Evolutionary conservation across 2,329 filamentous ascomycete genomes (phyloP).

Genomic region (Orbilia blumenaviensis): DNA sequence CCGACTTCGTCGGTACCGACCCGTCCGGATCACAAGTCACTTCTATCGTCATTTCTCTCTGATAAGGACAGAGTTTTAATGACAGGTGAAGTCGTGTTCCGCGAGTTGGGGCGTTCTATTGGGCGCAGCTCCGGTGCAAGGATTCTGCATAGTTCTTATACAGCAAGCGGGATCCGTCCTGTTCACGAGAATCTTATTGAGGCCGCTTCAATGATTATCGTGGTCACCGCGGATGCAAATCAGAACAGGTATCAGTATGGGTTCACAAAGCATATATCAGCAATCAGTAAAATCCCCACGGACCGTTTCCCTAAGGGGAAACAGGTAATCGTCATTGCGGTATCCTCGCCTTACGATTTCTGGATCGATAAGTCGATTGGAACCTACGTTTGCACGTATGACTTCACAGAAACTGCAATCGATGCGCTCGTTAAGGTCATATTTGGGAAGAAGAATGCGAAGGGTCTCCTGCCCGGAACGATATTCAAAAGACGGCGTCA

Average conservation of each 20-base stretch:
- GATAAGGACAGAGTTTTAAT: constrained; percentile 71
- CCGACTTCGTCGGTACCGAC: constrained; percentile 32
- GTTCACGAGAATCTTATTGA: constrained; percentile 72
- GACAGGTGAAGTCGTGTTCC: constrained; percentile 92
- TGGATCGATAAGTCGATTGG: constrained; percentile 75
- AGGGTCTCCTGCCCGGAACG: constrained; percentile 56
- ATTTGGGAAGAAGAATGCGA: constrained; percentile 62
- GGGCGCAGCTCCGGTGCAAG: constrained; percentile 79
- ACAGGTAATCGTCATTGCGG: constrained; percentile 86
- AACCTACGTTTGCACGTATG: constrained; percentile 60
- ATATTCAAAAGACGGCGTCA: constrained; percentile 56
- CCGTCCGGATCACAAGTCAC: constrained; percentile 32
- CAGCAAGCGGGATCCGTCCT: constrained; percentile 72
- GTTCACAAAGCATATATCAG: constrained; percentile 94
- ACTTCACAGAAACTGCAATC: constrained; percentile 65
- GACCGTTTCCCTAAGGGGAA: constrained; percentile 79
- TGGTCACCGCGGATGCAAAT: constrained; percentile 89
- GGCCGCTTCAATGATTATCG: constrained; percentile 69
- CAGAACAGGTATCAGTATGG: constrained; percentile 92
- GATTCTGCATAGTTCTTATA: constrained; percentile 90
- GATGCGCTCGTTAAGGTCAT: constrained; percentile 66
- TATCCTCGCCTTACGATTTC: constrained; percentile 96
- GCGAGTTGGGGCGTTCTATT: constrained; percentile 86
- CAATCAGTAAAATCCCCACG: constrained; percentile 88
- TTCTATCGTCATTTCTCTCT: constrained; percentile 54